These are phyloP conservation scores for Colletotrichum euphorbiae DNA, from an alignment of 2,329 filamentous ascomycete species.

Conservation along the genomic window DNA sequence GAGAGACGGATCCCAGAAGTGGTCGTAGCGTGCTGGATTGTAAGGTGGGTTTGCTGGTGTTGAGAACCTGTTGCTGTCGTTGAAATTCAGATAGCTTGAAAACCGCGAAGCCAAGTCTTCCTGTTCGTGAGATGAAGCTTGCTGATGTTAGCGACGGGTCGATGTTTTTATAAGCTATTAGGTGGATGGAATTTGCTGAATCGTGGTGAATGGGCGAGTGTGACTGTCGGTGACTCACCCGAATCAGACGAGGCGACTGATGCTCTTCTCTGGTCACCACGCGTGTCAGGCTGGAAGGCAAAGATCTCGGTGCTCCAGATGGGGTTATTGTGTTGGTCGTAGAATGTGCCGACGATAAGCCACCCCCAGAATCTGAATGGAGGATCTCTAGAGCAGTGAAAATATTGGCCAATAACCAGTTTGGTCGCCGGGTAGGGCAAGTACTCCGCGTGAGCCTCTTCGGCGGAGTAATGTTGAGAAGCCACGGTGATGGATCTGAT, in stretches of 20 bases:
- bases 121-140: neutral
- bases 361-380: slow-evolving; percentile 59
- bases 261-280: neutral
- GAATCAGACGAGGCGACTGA: neutral
- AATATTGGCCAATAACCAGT: slow-evolving; percentile 58
- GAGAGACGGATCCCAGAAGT: slow-evolving; percentile 44
- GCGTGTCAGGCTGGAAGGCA: slow-evolving; percentile 18
- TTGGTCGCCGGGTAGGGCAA: slow-evolving; percentile 60
- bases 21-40: neutral
- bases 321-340: slow-evolving; percentile 53
- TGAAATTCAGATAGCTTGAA: slow-evolving; percentile 1
- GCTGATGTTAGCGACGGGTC: neutral
- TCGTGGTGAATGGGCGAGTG: slow-evolving; percentile 6
- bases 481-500: slow-evolving; percentile 14
- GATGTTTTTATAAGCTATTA: neutral
- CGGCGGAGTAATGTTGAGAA: slow-evolving; percentile 3
- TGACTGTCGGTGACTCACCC: slow-evolving; percentile 31
- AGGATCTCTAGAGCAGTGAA: slow-evolving; percentile 48
- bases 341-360: slow-evolving; percentile 61
- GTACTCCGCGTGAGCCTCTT: slow-evolving; percentile 35
- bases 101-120: slow-evolving; percentile 11
- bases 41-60: neutral
- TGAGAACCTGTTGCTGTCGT: neutral
- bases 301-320: slow-evolving; percentile 63
- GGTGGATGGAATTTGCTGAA: neutral